Conservation (phyloP, 1,284 basidiomycete species). For the Malassezia slooffiae region DNA sequence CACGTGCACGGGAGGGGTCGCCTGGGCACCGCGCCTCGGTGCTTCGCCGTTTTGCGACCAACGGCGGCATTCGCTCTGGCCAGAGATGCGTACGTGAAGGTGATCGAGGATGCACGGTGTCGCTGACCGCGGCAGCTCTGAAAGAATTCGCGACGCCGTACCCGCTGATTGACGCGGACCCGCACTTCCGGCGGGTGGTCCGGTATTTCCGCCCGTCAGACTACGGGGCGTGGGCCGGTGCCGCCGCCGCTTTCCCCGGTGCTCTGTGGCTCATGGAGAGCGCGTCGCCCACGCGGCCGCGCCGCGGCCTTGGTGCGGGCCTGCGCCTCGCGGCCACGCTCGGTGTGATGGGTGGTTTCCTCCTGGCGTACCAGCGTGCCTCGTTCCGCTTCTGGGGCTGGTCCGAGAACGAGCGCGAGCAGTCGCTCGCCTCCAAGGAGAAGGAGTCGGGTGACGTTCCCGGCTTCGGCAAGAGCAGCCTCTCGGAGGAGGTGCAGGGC, state of each 20-base stretch:
- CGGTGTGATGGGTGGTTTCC: slow-evolving; percentile 74
- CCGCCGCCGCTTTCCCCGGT: slow-evolving; percentile 66
- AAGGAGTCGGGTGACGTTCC: slow-evolving; percentile 20
- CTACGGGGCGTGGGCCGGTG: slow-evolving; percentile 71
- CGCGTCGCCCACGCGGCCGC: slow-evolving; percentile 36
- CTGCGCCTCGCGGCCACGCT: slow-evolving; percentile 35
- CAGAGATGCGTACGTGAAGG: slow-evolving; percentile 9
- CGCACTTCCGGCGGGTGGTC: slow-evolving; percentile 75
- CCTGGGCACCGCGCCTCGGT: neutral
- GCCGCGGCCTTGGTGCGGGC: slow-evolving; percentile 24
- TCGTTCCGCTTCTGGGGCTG: slow-evolving; percentile 84
- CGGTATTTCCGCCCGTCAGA: slow-evolving; percentile 80
- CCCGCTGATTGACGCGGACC: slow-evolving; percentile 62
- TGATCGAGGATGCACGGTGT: neutral
- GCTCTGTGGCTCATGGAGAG: slow-evolving; percentile 53
- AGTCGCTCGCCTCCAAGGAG: slow-evolving; percentile 21
- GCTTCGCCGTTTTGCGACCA: neutral
- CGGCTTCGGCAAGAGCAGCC: slow-evolving; percentile 54
- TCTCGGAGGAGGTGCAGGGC: slow-evolving; percentile 77
- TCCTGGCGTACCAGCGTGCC: slow-evolving; percentile 75
- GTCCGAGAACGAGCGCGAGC: slow-evolving; percentile 63
- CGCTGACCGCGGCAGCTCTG: slow-evolving; percentile 16
- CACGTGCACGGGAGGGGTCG: slow-evolving; percentile 3
- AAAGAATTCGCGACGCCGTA: slow-evolving; percentile 39
- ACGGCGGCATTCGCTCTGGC: slow-evolving; percentile 1